Conservation (phyloP, 2,329 filamentous ascomycete genomes). For the Ophiostoma ips region DNA sequence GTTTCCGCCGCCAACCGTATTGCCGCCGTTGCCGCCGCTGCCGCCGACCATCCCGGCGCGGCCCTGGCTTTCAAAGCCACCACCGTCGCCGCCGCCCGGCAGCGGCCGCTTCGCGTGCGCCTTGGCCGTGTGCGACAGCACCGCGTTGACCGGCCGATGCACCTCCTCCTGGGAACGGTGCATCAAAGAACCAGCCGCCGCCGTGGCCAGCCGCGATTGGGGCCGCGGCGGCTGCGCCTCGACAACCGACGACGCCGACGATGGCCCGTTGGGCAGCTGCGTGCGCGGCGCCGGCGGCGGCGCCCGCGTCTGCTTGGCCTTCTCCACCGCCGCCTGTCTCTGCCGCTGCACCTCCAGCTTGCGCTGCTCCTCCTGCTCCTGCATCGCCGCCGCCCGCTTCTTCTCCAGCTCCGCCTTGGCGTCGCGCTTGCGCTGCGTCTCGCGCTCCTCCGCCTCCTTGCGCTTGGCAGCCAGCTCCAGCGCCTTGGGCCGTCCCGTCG, state of each 20-base stretch:
- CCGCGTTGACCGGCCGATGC: conserved; percentile 49
- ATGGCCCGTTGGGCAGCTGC: conserved; percentile 33
- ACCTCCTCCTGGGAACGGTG: conserved; percentile 43
- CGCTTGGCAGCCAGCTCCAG: conserved; percentile 65
- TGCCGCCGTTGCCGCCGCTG: no score
- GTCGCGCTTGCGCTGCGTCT: conserved; percentile 64
- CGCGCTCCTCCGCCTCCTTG: conserved; percentile 73
- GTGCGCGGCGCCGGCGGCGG: conserved; percentile 45
- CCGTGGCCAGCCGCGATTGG: conserved; percentile 44
- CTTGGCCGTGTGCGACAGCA: conserved; percentile 29
- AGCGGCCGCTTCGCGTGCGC: conserved; percentile 49
- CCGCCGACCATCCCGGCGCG: conserved; percentile 5
- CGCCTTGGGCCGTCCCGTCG: conserved; percentile 53
- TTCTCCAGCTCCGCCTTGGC: conserved; percentile 71
- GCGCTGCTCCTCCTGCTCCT: conserved; percentile 46
- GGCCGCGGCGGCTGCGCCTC: conserved; percentile 28
- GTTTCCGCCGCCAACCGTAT: conserved; percentile 11
- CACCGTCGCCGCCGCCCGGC: conserved; percentile 25
- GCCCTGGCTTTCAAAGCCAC: conserved; percentile 3
- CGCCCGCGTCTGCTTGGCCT: conserved; percentile 49
- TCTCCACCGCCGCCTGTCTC: conserved; percentile 47
- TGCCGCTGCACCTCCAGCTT: conserved; percentile 49
- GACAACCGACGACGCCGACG: conserved; percentile 27
- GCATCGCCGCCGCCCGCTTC: conserved; percentile 51
- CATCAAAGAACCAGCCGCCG: conserved; percentile 35